These are phyloP conservation scores for Lepiota brunneoincarnata DNA, from an alignment of 768 basidiomycete species.

Conservation along the genomic window DNA sequence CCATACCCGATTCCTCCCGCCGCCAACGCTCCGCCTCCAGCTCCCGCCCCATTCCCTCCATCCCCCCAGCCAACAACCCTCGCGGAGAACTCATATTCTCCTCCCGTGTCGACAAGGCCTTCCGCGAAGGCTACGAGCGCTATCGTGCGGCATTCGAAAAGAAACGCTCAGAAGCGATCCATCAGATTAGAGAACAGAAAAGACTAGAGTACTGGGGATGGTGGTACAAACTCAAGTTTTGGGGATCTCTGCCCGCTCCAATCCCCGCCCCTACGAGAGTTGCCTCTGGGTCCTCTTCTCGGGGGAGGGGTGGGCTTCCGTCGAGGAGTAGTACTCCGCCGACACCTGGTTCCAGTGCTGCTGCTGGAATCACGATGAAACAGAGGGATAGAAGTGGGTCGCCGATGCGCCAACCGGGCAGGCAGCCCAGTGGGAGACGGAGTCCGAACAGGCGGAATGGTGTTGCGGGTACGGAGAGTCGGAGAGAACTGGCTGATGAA, in stretches of 20 bases:
- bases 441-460: conserved; percentile 9
- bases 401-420: conserved; percentile 14
- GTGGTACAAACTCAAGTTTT: conserved; percentile 20
- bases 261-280: conserved; percentile 16
- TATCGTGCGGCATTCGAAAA: conserved; percentile 88
- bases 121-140: conserved; percentile 90
- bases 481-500: conserved; percentile 8
- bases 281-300: conserved; percentile 29
- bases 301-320: conserved; percentile 19
- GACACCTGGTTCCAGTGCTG: conserved; percentile 11
- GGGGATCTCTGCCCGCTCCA: conserved; percentile 44
- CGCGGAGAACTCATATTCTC: conserved; percentile 97
- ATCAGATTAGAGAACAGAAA: conserved; percentile 19
- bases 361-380: conserved; percentile 25
- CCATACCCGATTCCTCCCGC: conserved; percentile 32
- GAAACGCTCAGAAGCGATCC: conserved; percentile 62
- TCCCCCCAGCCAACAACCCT: conserved; percentile 86
- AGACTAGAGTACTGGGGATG: conserved; percentile 27
- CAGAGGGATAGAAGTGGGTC: conserved; percentile 26
- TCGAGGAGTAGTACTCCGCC: conserved; percentile 38
- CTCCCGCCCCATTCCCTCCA: conserved; percentile 67
- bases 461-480: conserved; percentile 2
- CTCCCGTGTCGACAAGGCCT: conserved; percentile 75
- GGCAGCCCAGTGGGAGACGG: not conserved
- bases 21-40: conserved; percentile 28